Evolutionary conservation across 2,329 filamentous ascomycete genomes (phyloP), one percentile per base, ranked within the genome.

Genomic region (Atkinsonella texensis): DNA sequence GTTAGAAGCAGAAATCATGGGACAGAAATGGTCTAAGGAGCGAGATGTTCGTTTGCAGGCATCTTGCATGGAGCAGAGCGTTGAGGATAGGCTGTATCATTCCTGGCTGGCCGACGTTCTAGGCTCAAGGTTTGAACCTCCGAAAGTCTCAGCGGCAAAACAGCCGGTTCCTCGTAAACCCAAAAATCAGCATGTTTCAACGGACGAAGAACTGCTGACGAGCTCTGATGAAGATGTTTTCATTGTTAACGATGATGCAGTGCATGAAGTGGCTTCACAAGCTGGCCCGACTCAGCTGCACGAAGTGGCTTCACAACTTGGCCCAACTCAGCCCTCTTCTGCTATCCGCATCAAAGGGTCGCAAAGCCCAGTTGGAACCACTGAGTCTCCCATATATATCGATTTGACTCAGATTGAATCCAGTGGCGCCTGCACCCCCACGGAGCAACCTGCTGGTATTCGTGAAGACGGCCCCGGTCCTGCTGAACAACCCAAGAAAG

Each of bases 41-140:
- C 59, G 65, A 1, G 73, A 81, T 13, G 62, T 93, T 13, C 67
- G 71, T 28, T 68, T 66, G 6, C 77, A 81, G 58, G 81, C 81
- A 47, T 65, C 68, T 11, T 75, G 69, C 38, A 68, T 95, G 51
- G 81, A 91, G 53, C 69, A 72, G 4, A 88, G 75, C 3, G 67
- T 95, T 1, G 75, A 79, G 38, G 76, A 85, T 51, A 76, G 77
- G 47, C 70, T 83, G 59, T 65, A 77, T 40, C 63, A 74, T 9
- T 59, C 62, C 8, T 84, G 78, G 77, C 62, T 70, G 3, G 68
- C 77, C n/a, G 56, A 63, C 7, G 57, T 77, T 23, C 66, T 82
- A 4, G 65, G 66, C 40, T 69, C 68, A 17, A 69, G 67, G 6
- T 44, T 52, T 13, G 66, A 67, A 46, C 72, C 74, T 0, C 64